Evolutionary conservation across 2,329 filamentous ascomycete species (phyloP).

Genomic region (Colletotrichum sp.): DNA sequence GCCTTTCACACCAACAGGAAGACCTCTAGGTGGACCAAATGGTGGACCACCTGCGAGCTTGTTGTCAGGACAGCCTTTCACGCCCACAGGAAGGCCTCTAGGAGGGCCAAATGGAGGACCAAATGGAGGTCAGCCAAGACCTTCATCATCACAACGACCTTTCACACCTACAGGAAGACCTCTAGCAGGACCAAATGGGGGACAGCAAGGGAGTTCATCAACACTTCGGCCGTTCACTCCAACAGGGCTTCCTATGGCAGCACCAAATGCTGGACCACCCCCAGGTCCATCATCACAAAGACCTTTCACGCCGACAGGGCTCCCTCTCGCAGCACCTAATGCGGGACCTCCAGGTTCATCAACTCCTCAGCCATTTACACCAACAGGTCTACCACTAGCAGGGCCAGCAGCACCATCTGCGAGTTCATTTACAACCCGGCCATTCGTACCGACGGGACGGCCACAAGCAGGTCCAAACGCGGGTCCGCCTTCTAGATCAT

Average conservation of each 20-base stretch:
- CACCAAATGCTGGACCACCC: neutral
- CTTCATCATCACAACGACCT: neutral
- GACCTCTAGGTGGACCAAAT: neutral
- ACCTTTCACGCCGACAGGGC: neutral
- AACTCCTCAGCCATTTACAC: neutral
- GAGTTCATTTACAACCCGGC: accelerated
- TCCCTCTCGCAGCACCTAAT: neutral
- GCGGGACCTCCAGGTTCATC: neutral
- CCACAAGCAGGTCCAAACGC: neutral
- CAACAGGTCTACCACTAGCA: neutral
- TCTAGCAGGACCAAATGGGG: neutral
- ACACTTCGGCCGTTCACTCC: neutral
- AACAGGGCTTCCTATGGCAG: neutral
- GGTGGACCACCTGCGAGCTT: neutral
- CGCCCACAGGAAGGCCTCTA: neutral
- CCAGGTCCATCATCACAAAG: accelerated
- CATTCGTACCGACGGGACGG: neutral
- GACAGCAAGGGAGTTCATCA: neutral
- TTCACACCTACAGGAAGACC: neutral
- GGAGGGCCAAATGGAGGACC: neutral
- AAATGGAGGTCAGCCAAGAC: neutral
- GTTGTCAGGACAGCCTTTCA: neutral
- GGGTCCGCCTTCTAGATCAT: neutral
- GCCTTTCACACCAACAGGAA: neutral
- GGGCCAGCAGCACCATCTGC: neutral